Percentiles rank a stretch among this genome's conserved stretches.
Conservation (phyloP, 371 early-diverging fungal genomes). For the Coemansia sp. region DNA sequence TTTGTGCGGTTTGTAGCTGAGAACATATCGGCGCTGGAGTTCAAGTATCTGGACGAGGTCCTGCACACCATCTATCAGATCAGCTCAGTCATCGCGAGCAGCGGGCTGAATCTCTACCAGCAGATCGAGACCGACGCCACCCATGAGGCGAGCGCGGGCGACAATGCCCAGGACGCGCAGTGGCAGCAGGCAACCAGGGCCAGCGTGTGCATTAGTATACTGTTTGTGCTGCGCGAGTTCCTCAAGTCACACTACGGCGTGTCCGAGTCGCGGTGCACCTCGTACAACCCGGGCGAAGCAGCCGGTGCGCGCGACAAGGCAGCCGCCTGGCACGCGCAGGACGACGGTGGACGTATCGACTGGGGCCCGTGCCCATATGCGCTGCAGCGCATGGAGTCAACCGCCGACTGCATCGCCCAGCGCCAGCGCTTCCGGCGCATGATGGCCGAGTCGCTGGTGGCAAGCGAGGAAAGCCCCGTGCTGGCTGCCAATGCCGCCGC, state of each 20-base stretch:
- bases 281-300: slow-evolving; percentile 50
- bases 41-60: slow-evolving; percentile 77
- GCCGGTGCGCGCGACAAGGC: slow-evolving; percentile 54
- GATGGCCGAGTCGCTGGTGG: slow-evolving; percentile 43
- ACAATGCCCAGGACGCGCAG: slow-evolving; percentile 10
- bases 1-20: slow-evolving; percentile 80
- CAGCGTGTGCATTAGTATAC: slow-evolving; percentile 52
- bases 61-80: slow-evolving; percentile 67
- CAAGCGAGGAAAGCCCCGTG: slow-evolving; percentile 19
- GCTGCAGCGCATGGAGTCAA: slow-evolving; percentile 34
- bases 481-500: not conserved
- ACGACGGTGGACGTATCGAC: slow-evolving; percentile 32
- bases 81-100: slow-evolving; percentile 67
- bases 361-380: slow-evolving; percentile 42
- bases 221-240: slow-evolving; percentile 61
- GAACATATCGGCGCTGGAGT: slow-evolving; percentile 72
- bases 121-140: slow-evolving; percentile 47
- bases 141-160: slow-evolving; percentile 1
- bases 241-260: slow-evolving; percentile 65
- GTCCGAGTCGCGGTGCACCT: slow-evolving; percentile 57
- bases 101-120: slow-evolving; percentile 62
- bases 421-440: slow-evolving; percentile 28
- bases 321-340: slow-evolving; percentile 47
- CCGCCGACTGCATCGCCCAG: slow-evolving; percentile 27
- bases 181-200: slow-evolving; percentile 27